Base-by-base conservation (phyloP, 169 alveolate species). In the Neospora caninum region DNA sequence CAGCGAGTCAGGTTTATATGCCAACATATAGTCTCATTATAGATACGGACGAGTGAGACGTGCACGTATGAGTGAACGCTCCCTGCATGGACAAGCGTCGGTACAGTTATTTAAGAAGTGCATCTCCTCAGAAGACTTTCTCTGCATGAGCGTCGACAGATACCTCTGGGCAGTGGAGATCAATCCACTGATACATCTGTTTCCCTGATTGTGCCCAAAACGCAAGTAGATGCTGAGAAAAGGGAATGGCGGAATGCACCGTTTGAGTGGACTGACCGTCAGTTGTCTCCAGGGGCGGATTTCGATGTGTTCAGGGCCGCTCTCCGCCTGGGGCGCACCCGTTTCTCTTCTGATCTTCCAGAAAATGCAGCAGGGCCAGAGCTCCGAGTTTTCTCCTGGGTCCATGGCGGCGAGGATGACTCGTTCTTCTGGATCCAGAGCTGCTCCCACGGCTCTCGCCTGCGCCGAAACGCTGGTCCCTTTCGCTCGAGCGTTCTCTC, bases 201-300 rank as follows among this genome's bases (percentile, higher is more conserved):
- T 16, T 64, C 73, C 27, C 27, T 64, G 27, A 20, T 27, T 64
- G 27, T 27, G 27, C 27, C n/a, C 13, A 49, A 13, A 4, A 49
- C 58, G 58, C 58, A 49, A 13, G 13, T 7, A 49, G 13, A 13
- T 49, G 4, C 58, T 4, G 22, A 13, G 58, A 49, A 13, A 49
- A 49, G 58, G 58, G 13, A 49, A 49, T 64, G 27, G 18, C 18
- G 18, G n/a, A 31, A 10, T 34, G 2, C 39, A 29, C 2, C 39
- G 4, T 34, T 69, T 34, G 34, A 69, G 7, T 34, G 16, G 6
- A 0, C 86, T 78, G 22, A 78, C 86, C 86, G 86, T n/a, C 49
- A 78, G 86, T n/a, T 78, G 86, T n/a, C 86, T n/a, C 86, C 86
- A 78, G 4, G 86, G 86, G 1, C 39, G 45, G 45, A 78, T 78